Base-by-base conservation (phyloP, 192 early-diverging fungal species). In the Coemansia sp. region DNA sequence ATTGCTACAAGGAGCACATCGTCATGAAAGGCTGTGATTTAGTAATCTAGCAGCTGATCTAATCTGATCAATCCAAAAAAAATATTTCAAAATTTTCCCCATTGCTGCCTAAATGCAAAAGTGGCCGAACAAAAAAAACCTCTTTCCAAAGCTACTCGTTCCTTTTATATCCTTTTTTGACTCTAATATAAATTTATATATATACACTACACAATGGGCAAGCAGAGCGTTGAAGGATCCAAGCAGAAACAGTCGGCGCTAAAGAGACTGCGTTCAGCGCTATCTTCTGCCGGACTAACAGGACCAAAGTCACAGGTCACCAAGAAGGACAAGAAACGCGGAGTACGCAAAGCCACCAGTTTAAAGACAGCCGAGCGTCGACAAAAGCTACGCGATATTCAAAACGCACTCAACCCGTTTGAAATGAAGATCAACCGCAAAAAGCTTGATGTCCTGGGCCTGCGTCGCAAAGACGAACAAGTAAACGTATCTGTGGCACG, bases 361-460 rank as follows among this genome's bases (percentile, higher is more conserved):
- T 80, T 56, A 68, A 80, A 62, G 71, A 72, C 29, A 55, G 65
- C 48, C 33, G 67, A 69, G 60, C 77, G 67, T 16, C 65, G 72
- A 14, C 38, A 80, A 4, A 74, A 80, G 63, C 73, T 81, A 14
- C 67, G 70, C 22, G 58, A 54, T 36, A 78, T 83, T 64, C 70
- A 86, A 50, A 63, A 34, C 7, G 62, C 76, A 25, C 77, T 88
- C 60, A 99, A 97, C 77, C 97, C 95, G 3, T 99, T 97, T 60
- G 97, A 98, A 64, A 70, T 91, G 60, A 91, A 96, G 76, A 72
- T 89, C 54, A 92, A 89, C 64, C 84, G 84, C 20, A 83, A 81
- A 60, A 96, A 98, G 75, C 89, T 93, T 66, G 88, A 92, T 22
- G 87, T 97, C 3, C 68, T 97, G 16, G 93, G 92, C 20, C 83